These are phyloP conservation scores for Inga leiocalycina DNA, from an alignment of 306 rosid genomes.

Conservation along the genomic window DNA sequence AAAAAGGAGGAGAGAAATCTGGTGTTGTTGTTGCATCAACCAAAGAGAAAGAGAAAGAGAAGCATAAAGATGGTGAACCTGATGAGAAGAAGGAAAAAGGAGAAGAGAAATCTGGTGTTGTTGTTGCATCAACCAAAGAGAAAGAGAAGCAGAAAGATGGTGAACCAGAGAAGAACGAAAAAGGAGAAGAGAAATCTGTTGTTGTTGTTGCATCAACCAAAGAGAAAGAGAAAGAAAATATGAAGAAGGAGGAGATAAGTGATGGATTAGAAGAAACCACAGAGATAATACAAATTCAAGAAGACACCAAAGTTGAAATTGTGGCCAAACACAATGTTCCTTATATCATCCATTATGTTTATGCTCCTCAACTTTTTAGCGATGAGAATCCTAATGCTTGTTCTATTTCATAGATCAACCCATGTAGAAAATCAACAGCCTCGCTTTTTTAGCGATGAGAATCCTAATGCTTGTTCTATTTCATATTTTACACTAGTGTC, in stretches of 20 bases:
- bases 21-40: neutral
- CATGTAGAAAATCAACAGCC: neutral
- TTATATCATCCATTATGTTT: slow-evolving; percentile 75
- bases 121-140: neutral
- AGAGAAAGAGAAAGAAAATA: neutral
- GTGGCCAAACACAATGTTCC: slow-evolving; percentile 58
- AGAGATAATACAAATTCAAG: slow-evolving; percentile 35
- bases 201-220: neutral
- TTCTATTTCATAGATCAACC: slow-evolving; percentile 37
- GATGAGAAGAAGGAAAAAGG: slow-evolving; percentile 9
- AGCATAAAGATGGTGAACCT: neutral
- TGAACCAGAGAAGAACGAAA: slow-evolving; percentile 4
- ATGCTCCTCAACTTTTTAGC: slow-evolving; percentile 72
- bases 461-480: slow-evolving; percentile 79
- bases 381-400: slow-evolving; percentile 95
- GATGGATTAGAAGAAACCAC: neutral
- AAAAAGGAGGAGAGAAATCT: neutral
- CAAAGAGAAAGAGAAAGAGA: neutral
- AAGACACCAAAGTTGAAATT: slow-evolving; percentile 47
- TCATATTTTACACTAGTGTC: neutral
- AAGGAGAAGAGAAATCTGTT: neutral
- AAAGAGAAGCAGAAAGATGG: neutral
- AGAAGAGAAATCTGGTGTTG: neutral
- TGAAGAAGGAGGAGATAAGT: neutral
- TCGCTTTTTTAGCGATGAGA: slow-evolving; percentile 69